phyloP scores from a whole-genome alignment of 2,329 filamentous ascomycete species.

The Penicillium glabrum region DNA sequence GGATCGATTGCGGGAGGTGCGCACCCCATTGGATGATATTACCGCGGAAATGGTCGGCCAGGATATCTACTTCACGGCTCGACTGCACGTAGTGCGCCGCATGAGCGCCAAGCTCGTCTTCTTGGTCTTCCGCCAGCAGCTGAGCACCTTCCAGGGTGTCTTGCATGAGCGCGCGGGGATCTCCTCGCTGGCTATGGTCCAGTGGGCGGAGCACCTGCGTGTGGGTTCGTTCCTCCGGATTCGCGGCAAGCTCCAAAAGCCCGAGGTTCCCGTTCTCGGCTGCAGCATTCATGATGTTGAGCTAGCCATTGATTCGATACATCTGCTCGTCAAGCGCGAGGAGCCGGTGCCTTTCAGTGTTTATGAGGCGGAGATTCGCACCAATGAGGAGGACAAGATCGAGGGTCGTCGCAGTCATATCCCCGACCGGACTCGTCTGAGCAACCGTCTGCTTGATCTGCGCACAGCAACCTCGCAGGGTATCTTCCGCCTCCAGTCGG shows the following conservation, averaged over 20 bases:
- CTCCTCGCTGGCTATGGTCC: constrained; percentile 73
- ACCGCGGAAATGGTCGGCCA: constrained; percentile 56
- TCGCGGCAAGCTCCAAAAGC: constrained; percentile 69
- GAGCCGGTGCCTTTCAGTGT: constrained; percentile 68
- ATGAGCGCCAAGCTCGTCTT: constrained; percentile 83
- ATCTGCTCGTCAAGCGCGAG: constrained; percentile 61
- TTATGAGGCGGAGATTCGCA: constrained; percentile 66
- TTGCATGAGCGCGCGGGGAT: constrained; percentile 61
- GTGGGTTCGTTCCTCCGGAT: constrained; percentile 77
- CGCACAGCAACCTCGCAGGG: constrained; percentile 83
- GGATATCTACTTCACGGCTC: constrained; percentile 66
- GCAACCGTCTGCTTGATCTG: constrained; percentile 79
- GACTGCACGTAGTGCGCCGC: constrained; percentile 76
- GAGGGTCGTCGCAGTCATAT: constrained; percentile 62
- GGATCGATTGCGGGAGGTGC: constrained; percentile 48
- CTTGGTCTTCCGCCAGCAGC: constrained; percentile 80
- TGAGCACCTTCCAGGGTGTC: constrained; percentile 80
- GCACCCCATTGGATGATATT: constrained; percentile 54
- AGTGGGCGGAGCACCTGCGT: constrained; percentile 82
- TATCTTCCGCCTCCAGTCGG: constrained; percentile 83
- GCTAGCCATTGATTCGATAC: constrained; percentile 66
- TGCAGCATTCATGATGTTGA: constrained; percentile 76
- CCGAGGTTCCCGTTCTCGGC: constrained; percentile 72
- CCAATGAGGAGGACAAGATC: constrained; percentile 55
- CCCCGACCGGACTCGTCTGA: constrained; percentile 70